Base-by-base conservation (phyloP, 129 eudicot genomes). In the Artemisia annua region DNA sequence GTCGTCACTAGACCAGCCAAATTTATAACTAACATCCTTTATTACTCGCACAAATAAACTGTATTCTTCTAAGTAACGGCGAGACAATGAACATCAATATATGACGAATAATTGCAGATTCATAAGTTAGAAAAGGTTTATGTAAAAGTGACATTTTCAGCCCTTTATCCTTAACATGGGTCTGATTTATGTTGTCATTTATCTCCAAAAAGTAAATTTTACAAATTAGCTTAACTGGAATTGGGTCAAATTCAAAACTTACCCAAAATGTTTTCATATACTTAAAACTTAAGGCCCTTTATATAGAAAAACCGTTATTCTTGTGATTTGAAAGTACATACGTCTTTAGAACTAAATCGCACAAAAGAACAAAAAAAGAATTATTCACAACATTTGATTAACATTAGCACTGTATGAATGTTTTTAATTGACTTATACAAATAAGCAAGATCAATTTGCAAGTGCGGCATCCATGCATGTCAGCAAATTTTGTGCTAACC, bases 61-160 rank as follows among this genome's bases (percentile, higher is more conserved):
- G 57, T 52, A 13, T 15, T 52, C 18, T 52, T 52, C 57, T 13
- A 52, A 52, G 17, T 11, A 3, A 15, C 18, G 19, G 57, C 24
- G 43, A 48, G 17, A 53, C 51, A 28, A 50, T 19, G 50, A 43
- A 20, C 5, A 51, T 58, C 2, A 20, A 16, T 39, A 66, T 7
- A 44, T 44, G 59, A 61, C 18, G 61, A 6, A 73, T 48, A 6
- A 52, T 52, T 64, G 71, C 63, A 54, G 7, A 15, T 51, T 24
- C 14, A 15, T 15, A 69, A 26, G 46, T 8, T 26, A 4, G 3
- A 49, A 11, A 51, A 60, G 72, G 46, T 67, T 49, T 26, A 50
- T 6, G 59, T 15, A 15, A 46, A 68, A 0, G 24, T 50, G 48
- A 43, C 59, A 1, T 22, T 50, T 32, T 9, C 13, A 32, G n/a